Evolutionary conservation across 106 monocot species (phyloP).

Genomic region (Allium sativum): DNA sequence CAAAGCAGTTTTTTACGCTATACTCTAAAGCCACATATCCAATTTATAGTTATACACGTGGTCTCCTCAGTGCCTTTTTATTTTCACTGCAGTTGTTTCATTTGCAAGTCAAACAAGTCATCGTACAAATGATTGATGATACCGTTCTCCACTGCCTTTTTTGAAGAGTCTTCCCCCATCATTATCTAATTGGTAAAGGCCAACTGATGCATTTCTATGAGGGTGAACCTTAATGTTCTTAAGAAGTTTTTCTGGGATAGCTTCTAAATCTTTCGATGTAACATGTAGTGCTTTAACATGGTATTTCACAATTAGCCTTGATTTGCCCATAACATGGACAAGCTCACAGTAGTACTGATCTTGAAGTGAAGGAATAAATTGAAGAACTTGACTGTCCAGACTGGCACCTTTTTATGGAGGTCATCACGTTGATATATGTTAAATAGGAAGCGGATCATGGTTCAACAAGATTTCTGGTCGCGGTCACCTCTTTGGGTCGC

Average conservation of each 20-base stretch:
- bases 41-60: too few relatives aligned
- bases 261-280: conserved; percentile 37
- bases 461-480: too few relatives aligned
- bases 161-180: conserved; percentile 53
- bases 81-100: too few relatives aligned
- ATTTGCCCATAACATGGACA: conserved; percentile 35
- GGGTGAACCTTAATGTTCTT: conserved; percentile 53
- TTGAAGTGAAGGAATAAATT: conserved; percentile 18
- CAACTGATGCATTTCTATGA: conserved; percentile 70
- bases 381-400: conserved; percentile 31
- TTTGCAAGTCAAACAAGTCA: too few relatives aligned
- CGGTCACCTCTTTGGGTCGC: too few relatives aligned
- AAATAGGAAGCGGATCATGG: too few relatives aligned
- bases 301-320: conserved; percentile 49
- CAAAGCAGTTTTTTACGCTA: too few relatives aligned
- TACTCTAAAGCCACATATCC: too few relatives aligned
- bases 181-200: conserved; percentile 44
- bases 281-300: conserved; percentile 49
- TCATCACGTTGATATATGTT: too few relatives aligned
- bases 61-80: too few relatives aligned
- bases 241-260: conserved; percentile 42
- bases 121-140: too few relatives aligned
- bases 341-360: conserved; percentile 50
- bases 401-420: too few relatives aligned
- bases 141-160: conserved; percentile 50